A percentile compares a stretch with the other conserved stretches of the same genome.
Conservation (phyloP, 768 basidiomycete genomes). For the Pulveroboletus sp. region DNA sequence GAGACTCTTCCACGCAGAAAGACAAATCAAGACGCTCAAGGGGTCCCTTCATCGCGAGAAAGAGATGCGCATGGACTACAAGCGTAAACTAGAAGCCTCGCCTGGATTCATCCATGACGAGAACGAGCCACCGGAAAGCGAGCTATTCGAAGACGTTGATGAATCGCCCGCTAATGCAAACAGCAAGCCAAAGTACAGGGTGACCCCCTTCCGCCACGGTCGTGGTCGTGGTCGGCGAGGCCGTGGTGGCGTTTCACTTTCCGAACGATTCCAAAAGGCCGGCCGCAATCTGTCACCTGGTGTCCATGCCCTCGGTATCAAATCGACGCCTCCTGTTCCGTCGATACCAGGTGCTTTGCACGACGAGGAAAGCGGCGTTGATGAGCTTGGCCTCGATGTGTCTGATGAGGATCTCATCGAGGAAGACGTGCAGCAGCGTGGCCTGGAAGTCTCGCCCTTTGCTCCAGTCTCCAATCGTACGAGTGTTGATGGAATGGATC, state of each 20-base stretch:
- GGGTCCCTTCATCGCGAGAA: conserved; percentile 80
- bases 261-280: conserved; percentile 62
- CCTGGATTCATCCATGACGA: conserved; percentile 36
- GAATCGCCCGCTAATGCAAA: conserved; percentile 30
- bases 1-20: conserved; percentile 79
- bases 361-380: conserved; percentile 10
- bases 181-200: conserved; percentile 37
- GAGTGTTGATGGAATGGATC: conserved; percentile 86
- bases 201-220: conserved; percentile 54
- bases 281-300: conserved; percentile 49
- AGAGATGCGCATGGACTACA: conserved; percentile 69
- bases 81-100: conserved; percentile 48
- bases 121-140: conserved; percentile 39
- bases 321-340: conserved; percentile 27
- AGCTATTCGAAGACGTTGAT: conserved; percentile 48
- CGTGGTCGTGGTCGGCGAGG: conserved; percentile 48
- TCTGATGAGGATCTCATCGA: conserved; percentile 21
- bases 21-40: conserved; percentile 81
- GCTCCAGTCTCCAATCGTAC: conserved; percentile 54
- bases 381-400: conserved; percentile 23
- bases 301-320: conserved; percentile 11
- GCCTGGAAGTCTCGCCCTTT: conserved; percentile 34
- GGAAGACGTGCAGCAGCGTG: conserved; percentile 27
- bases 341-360: conserved; percentile 33
- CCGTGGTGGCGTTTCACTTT: conserved; percentile 52